Conservation (phyloP, 495 filamentous ascomycete genomes). For the Thermochaetoides thermophila region DNA sequence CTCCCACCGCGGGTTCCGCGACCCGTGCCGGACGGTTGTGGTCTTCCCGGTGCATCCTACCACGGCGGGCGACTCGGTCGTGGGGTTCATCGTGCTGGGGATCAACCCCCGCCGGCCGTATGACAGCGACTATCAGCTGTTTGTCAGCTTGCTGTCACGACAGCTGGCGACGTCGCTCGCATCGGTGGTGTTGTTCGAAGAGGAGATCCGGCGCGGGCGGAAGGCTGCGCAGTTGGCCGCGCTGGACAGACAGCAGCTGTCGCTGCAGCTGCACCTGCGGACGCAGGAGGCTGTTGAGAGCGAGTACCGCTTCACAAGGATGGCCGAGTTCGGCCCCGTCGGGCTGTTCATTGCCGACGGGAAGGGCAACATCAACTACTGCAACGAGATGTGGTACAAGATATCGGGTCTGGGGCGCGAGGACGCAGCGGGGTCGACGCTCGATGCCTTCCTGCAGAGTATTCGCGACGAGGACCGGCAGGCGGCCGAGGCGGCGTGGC, state of each 20-base stretch:
- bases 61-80: constrained; percentile 41
- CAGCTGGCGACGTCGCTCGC: constrained; percentile 58
- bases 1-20: constrained; percentile 48
- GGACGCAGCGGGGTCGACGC: constrained; percentile 27
- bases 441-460: constrained; percentile 49
- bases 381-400: constrained; percentile 60
- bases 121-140: constrained; percentile 55
- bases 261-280: constrained; percentile 47
- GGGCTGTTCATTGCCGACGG: constrained; percentile 59
- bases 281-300: constrained; percentile 55
- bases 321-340: constrained; percentile 59
- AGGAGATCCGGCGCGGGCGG: constrained; percentile 54
- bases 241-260: constrained; percentile 49
- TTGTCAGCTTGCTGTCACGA: constrained; percentile 51
- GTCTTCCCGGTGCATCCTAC: constrained; percentile 58
- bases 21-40: constrained; percentile 47
- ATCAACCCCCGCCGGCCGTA: constrained; percentile 54
- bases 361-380: constrained; percentile 47
- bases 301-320: constrained; percentile 57
- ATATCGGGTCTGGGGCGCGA: constrained; percentile 43
- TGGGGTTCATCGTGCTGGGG: constrained; percentile 57
- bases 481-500: constrained; percentile 40
- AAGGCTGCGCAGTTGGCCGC: constrained; percentile 50
- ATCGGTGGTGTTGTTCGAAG: constrained; percentile 57
- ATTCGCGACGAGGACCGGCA: constrained; percentile 45